A percentile compares a stretch with the other conserved stretches of the same genome.
These are phyloP conservation scores for Scorias spongiosa DNA, from an alignment of 2,329 filamentous ascomycete genomes.

Conservation along the genomic window DNA sequence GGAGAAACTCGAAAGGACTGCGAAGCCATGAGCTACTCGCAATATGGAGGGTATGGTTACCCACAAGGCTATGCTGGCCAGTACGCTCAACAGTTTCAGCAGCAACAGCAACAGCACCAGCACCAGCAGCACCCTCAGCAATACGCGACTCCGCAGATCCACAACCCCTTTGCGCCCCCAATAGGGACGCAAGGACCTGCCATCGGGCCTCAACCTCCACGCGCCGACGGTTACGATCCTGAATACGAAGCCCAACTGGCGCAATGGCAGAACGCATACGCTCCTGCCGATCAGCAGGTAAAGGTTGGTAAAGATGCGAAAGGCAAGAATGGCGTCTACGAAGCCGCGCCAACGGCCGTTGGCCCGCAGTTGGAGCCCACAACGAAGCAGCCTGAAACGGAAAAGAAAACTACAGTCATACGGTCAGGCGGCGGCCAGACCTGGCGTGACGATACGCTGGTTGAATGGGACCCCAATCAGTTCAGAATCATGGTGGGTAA, in stretches of 20 bases:
- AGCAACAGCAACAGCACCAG: conserved; percentile 27
- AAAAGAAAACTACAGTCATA: conserved; percentile 62
- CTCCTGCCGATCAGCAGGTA: background rate
- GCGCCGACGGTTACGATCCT: conserved; percentile 41
- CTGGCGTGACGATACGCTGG: conserved; percentile 75
- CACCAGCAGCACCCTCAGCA: conserved; percentile 18
- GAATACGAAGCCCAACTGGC: conserved; percentile 85
- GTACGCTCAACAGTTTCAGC: conserved; percentile 29
- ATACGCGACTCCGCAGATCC: conserved; percentile 47
- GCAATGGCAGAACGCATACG: conserved; percentile 57
- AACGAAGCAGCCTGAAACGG: background rate
- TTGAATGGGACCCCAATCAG: conserved; percentile 93
- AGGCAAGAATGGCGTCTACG: background rate
- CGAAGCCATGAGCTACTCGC: background rate
- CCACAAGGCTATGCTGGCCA: conserved; percentile 19
- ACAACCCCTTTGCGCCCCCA: conserved; percentile 65
- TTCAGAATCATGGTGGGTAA: conserved; percentile 94
- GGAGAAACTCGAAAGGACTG: no score
- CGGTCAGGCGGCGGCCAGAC: conserved; percentile 80
- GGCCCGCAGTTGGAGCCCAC: background rate
- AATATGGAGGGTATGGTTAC: conserved; percentile 6
- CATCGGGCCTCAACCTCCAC: conserved; percentile 7
- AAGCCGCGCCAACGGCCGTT: background rate
- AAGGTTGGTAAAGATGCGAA: background rate
- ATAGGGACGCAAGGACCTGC: conserved; percentile 29